phyloP scores from a whole-genome alignment of 352 stramenopile genomes.

The Globisporangium yorkense region DNA sequence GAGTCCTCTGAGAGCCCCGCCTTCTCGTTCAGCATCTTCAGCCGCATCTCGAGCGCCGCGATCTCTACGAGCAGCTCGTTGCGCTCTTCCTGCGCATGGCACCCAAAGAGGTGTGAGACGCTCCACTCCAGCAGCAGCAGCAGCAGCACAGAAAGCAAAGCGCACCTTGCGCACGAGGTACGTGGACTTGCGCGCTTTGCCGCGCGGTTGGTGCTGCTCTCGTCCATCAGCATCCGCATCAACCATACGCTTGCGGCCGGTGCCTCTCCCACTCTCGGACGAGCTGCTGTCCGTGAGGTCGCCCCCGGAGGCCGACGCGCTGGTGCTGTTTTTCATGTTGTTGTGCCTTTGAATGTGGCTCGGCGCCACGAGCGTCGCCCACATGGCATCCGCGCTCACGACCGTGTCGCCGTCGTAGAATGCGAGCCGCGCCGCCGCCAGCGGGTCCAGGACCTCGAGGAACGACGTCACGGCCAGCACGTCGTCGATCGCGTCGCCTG shows the following conservation, averaged over 20 bases:
- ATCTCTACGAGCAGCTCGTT: conserved; percentile 26
- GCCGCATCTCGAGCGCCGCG: conserved; percentile 24
- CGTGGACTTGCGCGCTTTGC: conserved; percentile 30
- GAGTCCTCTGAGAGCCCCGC: conserved; percentile 17
- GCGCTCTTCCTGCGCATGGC: conserved; percentile 26
- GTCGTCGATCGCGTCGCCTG: background rate
- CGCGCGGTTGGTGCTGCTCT: background rate
- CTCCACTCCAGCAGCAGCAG: too few species aligned
- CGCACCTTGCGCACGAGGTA: conserved; percentile 32
- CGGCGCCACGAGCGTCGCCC: background rate
- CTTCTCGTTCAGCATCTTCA: conserved; percentile 24
- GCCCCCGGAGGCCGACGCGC: too few species aligned
- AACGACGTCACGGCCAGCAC: background rate
- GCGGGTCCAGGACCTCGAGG: background rate
- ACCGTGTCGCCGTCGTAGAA: background rate
- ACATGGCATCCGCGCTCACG: background rate
- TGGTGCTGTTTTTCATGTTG: too few species aligned
- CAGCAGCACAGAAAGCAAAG: background rate
- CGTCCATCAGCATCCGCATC: too few species aligned
- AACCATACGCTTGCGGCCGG: background rate
- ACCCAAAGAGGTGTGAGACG: background rate
- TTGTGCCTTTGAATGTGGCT: too few species aligned
- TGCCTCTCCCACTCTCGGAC: background rate
- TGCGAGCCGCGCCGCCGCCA: background rate
- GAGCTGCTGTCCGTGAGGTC: background rate